Percentiles rank a stretch among this genome's conserved stretches.
Evolutionary conservation across 495 filamentous ascomycete genomes (phyloP).

Genomic region (Filosporella fistucella): DNA sequence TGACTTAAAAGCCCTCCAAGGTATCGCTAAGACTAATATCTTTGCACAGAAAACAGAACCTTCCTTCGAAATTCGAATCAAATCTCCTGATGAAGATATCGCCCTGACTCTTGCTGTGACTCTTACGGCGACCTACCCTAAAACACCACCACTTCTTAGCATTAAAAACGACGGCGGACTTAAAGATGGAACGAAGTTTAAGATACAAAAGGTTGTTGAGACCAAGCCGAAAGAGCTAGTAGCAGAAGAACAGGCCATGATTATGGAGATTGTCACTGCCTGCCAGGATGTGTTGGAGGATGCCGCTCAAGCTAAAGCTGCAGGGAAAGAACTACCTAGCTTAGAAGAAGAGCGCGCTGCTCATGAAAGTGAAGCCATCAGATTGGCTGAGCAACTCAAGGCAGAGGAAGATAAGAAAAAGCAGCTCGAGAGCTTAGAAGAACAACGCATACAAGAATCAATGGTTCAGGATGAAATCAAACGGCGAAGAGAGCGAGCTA

Average conservation of each 20-base stretch:
- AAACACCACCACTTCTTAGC: conserved; percentile 69
- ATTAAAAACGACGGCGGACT: conserved; percentile 60
- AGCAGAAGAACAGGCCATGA: conserved; percentile 64
- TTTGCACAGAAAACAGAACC: conserved; percentile 65
- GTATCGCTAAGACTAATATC: conserved; percentile 4
- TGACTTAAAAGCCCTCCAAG: neutral
- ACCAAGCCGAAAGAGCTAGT: conserved; percentile 64
- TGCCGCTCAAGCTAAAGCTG: conserved; percentile 67
- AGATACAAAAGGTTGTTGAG: conserved; percentile 64
- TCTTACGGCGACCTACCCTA: conserved; percentile 89
- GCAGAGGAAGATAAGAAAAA: conserved; percentile 43
- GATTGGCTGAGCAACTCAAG: conserved; percentile 41
- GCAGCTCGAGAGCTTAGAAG: conserved; percentile 59
- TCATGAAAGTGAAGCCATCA: conserved; percentile 47
- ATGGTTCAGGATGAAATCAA: conserved; percentile 74
- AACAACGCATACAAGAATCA: conserved; percentile 68
- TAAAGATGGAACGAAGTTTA: conserved; percentile 57
- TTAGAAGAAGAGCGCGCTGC: conserved; percentile 85
- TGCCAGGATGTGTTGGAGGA: conserved; percentile 88
- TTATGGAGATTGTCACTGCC: conserved; percentile 76
- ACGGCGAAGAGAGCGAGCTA: conserved; percentile 54
- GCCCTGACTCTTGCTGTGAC: conserved; percentile 60
- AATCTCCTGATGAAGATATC: conserved; percentile 63
- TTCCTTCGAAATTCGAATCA: conserved; percentile 73
- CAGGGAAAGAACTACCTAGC: conserved; percentile 71